Conservation (phyloP, 1,139 yeast species). For the Magnusiomyces starmeri region DNA sequence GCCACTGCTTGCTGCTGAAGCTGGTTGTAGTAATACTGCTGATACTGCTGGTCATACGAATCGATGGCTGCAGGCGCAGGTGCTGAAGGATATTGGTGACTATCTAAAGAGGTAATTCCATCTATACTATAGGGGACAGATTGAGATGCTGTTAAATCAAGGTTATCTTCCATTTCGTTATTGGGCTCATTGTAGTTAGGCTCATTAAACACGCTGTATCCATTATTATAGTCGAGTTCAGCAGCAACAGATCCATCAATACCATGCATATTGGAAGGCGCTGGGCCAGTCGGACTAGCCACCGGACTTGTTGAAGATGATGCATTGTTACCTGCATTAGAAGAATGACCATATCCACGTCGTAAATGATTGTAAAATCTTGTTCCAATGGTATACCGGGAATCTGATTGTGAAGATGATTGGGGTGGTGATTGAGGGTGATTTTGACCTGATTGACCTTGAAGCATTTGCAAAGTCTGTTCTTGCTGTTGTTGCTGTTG, state of each 20-base stretch:
- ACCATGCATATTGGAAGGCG: not conserved
- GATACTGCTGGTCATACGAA: not conserved
- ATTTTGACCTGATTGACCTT: no score
- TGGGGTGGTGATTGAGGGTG: no score
- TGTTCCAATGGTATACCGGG: slow-evolving; percentile 7
- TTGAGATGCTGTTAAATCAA: slow-evolving; percentile 1
- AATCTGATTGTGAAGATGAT: not conserved
- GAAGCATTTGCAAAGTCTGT: not conserved
- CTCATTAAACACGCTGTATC: not conserved
- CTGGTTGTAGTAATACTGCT: not conserved
- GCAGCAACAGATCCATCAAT: not conserved
- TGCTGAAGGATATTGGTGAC: not conserved
- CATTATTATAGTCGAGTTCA: no score
- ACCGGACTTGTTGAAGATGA: not conserved
- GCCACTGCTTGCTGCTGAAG: not conserved
- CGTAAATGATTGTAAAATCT: slow-evolving; percentile 3
- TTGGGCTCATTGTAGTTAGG: slow-evolving; percentile 1
- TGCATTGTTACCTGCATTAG: not conserved
- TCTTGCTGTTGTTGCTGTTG: not conserved
- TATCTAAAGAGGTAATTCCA: not conserved
- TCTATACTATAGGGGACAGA: slow-evolving; percentile 4
- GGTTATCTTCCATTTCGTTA: slow-evolving; percentile 7
- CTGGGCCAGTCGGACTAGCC: not conserved
- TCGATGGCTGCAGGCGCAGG: not conserved
- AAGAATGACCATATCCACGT: not conserved